Evolutionary conservation across 805 yeast species (phyloP), one percentile per base, ranked within the genome.

Genomic region (Yamadazyma insecticola): DNA sequence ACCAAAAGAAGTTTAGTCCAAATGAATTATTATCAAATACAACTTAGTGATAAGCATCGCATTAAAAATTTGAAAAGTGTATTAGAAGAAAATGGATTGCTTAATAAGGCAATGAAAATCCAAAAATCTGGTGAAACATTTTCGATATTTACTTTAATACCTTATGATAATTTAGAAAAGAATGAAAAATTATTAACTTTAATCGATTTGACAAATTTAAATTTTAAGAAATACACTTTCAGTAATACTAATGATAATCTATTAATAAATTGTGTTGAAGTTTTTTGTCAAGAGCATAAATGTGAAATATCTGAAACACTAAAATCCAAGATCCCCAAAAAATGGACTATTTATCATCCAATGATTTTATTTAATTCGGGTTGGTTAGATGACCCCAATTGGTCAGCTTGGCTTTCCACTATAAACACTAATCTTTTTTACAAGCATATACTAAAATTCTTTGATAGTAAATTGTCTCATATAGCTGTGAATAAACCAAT

Each of bases 401-500:
- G 78, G 77, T 28, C 20, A 0, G 5, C 17, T 3, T 35, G 29
- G 15, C 29, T 37, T 14, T 18, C 12, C 15, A 13, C 15, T 36
- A 15, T 36, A 7, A 39, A 37, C 22, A 25, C 29, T 28, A 26
- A 34, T 3, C 24, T 21, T 6, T 45, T 50, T 23, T 54, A 57
- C 23, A 6, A 6, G 17, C 15, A 1, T 26, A 32, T 40, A 13
- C 36, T 31, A 23, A 10, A n/a, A 8, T 28, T 12, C 28, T 44
- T 48, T 22, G 46, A 43, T 5, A 28, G 40, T 7, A 39, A 36
- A 6, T 24, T 51, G 24, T 73, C 87, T 0, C 89, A 83, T 43
- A 52, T 83, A 4, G 95, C 95, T 0, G 53, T 76, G 4, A 85
- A 86, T 43, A 72, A 67, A 37, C 92, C 94, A 0, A 84, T 86